Base-by-base conservation (phyloP, 179 eudicot species). In the Pouteria campechiana region DNA sequence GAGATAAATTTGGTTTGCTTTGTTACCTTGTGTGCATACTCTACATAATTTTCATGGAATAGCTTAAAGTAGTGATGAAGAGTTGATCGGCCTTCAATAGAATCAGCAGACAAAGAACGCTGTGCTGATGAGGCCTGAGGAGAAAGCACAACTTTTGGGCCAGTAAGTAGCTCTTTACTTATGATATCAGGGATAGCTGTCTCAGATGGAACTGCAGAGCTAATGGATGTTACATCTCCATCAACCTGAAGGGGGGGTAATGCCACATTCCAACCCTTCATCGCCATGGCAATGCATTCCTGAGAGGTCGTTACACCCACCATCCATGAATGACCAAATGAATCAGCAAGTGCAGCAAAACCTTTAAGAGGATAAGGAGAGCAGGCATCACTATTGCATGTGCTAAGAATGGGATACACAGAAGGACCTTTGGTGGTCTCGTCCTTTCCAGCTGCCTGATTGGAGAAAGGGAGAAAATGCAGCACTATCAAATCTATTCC, bases 21-120 rank as follows among this genome's bases (percentile, higher is more conserved):
- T 20, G 19, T 66, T 76, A 90, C 98, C 98, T 90, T 90, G 59
- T 90, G 98, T 9, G 90, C 95, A 65, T 90, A 90, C 65, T 86
- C 95, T 56, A 82, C 84, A 32, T 90, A 86, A 65, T 79, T 90
- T 60, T 86, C 98, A 69, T 86, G 93, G 52, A 90, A 90, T 54
- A 86, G 80, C 75, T 82, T 86, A 62, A 72, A 78, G 66, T 81
- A 90, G 30, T 86, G 87, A 67, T 86, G 98, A 69, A 90, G 75
- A 44, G 78, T 60, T 42, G 90, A 72, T 51, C 94, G 77, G 23
- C 98, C 98, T 53, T 90, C 98, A 48, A 90, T 86, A 33, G 98
- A 79, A 73, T 90, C 95, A 50, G 84, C 90, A 59, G 65, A 35
- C 38, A 72, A 67, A 51, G 93, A 61, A 30, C 71, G 79, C 28